Base-by-base conservation (phyloP, 2,329 filamentous ascomycete species). In the Ophiosphaerella herpotricha region DNA sequence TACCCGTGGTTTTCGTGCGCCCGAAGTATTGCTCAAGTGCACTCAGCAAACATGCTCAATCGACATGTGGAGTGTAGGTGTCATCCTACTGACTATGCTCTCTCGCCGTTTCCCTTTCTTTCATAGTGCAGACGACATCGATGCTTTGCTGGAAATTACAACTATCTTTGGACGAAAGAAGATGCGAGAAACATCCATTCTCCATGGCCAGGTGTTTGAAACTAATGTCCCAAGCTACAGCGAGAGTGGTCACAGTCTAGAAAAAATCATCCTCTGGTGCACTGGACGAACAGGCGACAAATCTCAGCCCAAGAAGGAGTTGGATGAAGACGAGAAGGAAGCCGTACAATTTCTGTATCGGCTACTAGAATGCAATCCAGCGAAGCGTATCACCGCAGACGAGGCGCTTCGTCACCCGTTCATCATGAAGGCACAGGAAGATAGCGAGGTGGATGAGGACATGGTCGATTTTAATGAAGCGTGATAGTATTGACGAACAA, bases 101-200 rank as follows among this genome's bases (percentile, higher is more conserved):
- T 93, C 90, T 35, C 88, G 89, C 48, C 86, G 94, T 4, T 99
- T 99, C 65, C 94, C 94, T 1, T 99, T 99, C 75, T 99, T 99
- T 81, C 97, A 99, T 75, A 96, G 90, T 39, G 88, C 91, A n/a
- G 94, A 99, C 71, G 94, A 99, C 65, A 89, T 99, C 40, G 94
- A 99, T 68, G 94, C 94, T 43, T 88, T 97, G 82, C 93, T 99
- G 60, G 94, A 99, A 74, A 95, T 99, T 60, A 90, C 92, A 32
- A 96, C 91, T 50, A 96, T 99, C 53, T 97, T 97, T 71, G 94
- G 94, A 42, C 82, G 82, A 36, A 86, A 84, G 68, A 85, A 87
- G 50, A 97, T 99, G 93, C 89, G 88, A 67, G 79, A 84, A 31
- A 89, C 88, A 3, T 91, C 90, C 0, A 78, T 91, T 14, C 79